Conservation (phyloP, 805 yeast species). For the Pichia phayaonensis region DNA sequence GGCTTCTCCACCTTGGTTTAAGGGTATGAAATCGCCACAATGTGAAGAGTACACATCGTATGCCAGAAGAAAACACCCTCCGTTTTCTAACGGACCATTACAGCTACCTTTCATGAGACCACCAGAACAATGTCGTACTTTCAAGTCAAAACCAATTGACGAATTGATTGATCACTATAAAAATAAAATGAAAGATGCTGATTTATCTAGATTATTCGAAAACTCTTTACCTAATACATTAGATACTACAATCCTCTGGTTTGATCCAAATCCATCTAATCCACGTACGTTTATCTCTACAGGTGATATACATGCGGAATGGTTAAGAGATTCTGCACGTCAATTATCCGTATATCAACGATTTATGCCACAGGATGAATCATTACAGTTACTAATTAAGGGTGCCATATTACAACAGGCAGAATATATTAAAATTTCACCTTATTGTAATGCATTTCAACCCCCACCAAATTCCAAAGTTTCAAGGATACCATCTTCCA, state of each 20-base stretch:
- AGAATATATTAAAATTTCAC: slow-evolving; percentile 48
- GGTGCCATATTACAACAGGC: slow-evolving; percentile 86
- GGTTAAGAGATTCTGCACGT: slow-evolving; percentile 84
- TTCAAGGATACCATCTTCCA: slow-evolving; percentile 41
- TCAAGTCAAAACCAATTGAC: slow-evolving; percentile 56
- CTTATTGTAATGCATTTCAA: slow-evolving; percentile 89
- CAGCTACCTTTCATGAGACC: slow-evolving; percentile 74
- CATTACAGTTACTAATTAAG: slow-evolving; percentile 43
- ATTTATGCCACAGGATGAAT: slow-evolving; percentile 43
- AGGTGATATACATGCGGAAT: slow-evolving; percentile 90
- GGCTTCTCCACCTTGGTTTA: slow-evolving; percentile 14
- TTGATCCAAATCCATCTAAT: slow-evolving; percentile 23
- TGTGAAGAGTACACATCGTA: slow-evolving; percentile 64
- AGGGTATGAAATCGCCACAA: slow-evolving; percentile 12
- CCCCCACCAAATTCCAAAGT: slow-evolving; percentile 58
- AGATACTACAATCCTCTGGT: slow-evolving; percentile 83
- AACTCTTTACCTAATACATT: slow-evolving; percentile 82
- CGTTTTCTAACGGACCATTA: slow-evolving; percentile 49
- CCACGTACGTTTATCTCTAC: slow-evolving; percentile 76
- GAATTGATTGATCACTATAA: slow-evolving; percentile 45
- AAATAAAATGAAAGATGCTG: slow-evolving; percentile 45
- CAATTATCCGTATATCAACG: slow-evolving; percentile 73
- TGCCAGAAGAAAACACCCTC: slow-evolving; percentile 46
- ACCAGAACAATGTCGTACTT: slow-evolving; percentile 62
- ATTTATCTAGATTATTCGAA: slow-evolving; percentile 67